A percentile compares a stretch with the other conserved stretches of the same genome.
Conservation (phyloP, 495 filamentous ascomycete genomes). For the Penicillium canariense region DNA sequence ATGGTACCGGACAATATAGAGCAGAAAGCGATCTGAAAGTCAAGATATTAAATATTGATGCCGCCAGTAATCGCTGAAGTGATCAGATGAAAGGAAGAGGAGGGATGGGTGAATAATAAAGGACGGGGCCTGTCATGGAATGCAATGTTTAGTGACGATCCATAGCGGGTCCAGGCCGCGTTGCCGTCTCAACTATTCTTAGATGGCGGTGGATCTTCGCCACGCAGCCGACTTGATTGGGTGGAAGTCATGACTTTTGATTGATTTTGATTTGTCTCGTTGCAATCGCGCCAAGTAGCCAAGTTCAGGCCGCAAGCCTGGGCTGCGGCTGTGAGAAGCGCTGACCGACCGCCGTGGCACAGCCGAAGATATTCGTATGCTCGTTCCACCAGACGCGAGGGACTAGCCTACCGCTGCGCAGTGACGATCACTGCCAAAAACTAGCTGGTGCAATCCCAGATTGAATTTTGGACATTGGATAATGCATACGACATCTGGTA, state of each 20-base stretch:
- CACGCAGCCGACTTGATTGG: constrained; percentile 1
- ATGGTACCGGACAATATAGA: constrained; percentile 16
- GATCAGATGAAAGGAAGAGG: not conserved
- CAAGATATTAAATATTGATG: not conserved
- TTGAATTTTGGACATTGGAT: too few relatives aligned
- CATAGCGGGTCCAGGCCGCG: constrained; percentile 31
- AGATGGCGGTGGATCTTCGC: constrained; percentile 26
- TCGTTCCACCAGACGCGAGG: not conserved
- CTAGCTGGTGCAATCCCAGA: too few relatives aligned
- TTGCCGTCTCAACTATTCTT: constrained; percentile 41
- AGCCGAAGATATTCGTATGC: not conserved
- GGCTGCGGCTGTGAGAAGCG: not conserved
- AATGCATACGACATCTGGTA: too few relatives aligned
- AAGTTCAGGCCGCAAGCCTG: not conserved
- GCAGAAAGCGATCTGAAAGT: not conserved
- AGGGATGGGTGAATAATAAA: constrained; percentile 8
- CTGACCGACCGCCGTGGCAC: constrained; percentile 2
- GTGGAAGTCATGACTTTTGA: not conserved
- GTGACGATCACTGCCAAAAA: not conserved
- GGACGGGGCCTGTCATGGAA: not conserved
- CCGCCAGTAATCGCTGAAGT: not conserved
- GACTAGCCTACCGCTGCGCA: not conserved
- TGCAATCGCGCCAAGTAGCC: not conserved
- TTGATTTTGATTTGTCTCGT: not conserved
- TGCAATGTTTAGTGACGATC: constrained; percentile 21